Conservation (phyloP, 1,284 basidiomycete genomes). For the Omphalotus olearius region DNA sequence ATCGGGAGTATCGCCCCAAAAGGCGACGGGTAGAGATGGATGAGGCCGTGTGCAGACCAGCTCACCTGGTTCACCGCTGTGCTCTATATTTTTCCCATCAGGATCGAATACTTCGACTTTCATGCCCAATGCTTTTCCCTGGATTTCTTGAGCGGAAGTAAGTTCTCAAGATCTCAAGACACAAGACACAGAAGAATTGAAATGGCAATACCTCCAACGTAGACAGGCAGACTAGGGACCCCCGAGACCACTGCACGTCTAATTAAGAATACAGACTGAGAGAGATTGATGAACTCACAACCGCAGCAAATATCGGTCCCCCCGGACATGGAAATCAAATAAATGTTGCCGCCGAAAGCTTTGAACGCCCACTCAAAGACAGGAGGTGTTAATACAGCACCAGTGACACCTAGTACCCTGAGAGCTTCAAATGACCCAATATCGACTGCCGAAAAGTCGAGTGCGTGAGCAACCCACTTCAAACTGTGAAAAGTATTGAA, state of each 20-base stretch:
- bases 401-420: slow-evolving; percentile 63
- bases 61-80: slow-evolving; percentile 58
- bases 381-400: slow-evolving; percentile 74
- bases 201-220: slow-evolving; percentile 45
- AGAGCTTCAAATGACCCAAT: slow-evolving; percentile 52
- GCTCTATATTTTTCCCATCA: slow-evolving; percentile 50
- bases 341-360: slow-evolving; percentile 56
- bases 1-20: slow-evolving; percentile 66
- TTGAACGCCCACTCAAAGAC: slow-evolving; percentile 78
- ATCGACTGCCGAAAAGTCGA: slow-evolving; percentile 27
- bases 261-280: not conserved
- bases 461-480: too few species aligned
- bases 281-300: slow-evolving; percentile 36
- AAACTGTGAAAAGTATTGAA: too few species aligned
- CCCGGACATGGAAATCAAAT: slow-evolving; percentile 69
- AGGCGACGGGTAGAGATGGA: slow-evolving; percentile 79
- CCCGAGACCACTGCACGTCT: slow-evolving; percentile 41
- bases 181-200: not conserved
- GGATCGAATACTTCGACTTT: slow-evolving; percentile 60
- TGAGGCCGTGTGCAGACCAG: slow-evolving; percentile 73
- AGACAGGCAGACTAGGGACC: slow-evolving; percentile 40
- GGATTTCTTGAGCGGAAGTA: slow-evolving; percentile 45
- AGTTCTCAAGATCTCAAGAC: not conserved
- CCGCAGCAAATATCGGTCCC: slow-evolving; percentile 80
- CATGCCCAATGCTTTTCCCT: slow-evolving; percentile 61